Conservation (phyloP, 2,329 filamentous ascomycete species). For the Metarhizium humberi region DNA sequence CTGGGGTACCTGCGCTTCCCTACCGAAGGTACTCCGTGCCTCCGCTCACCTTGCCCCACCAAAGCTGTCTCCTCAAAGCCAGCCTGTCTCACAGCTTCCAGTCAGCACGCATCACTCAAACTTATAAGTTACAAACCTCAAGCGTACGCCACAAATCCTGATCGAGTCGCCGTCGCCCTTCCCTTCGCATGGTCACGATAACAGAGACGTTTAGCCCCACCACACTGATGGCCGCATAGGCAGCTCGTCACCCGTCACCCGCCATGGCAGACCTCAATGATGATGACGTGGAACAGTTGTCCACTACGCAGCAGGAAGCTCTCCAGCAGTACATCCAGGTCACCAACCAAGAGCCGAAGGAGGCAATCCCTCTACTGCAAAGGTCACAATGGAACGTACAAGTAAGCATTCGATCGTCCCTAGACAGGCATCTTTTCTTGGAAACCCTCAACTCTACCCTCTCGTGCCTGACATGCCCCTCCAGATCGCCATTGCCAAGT, state of each 20-base stretch:
- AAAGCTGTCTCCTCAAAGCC: neutral
- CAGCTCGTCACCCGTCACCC: neutral
- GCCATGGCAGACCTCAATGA: conserved; percentile 24
- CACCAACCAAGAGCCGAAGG: conserved; percentile 69
- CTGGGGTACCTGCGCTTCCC: no score
- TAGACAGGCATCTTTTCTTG: neutral
- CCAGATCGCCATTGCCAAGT: conserved; percentile 90
- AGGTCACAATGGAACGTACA: conserved; percentile 95
- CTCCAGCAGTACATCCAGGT: conserved; percentile 84
- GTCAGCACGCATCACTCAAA: neutral
- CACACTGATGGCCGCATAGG: neutral
- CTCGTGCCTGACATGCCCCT: neutral
- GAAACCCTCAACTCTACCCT: neutral
- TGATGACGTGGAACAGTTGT: conserved; percentile 63
- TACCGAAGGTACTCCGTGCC: no score
- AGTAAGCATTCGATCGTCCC: conserved; percentile 32
- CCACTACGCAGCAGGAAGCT: conserved; percentile 68
- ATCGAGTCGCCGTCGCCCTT: neutral
- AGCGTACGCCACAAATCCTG: neutral
- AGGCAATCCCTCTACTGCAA: conserved; percentile 70
- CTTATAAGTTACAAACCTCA: neutral
- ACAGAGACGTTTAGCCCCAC: neutral
- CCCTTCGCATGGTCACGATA: neutral
- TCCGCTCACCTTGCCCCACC: neutral
- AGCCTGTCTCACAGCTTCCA: neutral